These are phyloP conservation scores for Fusarium coffeatum DNA, from an alignment of 2,329 filamentous ascomycete genomes.

Conservation along the genomic window DNA sequence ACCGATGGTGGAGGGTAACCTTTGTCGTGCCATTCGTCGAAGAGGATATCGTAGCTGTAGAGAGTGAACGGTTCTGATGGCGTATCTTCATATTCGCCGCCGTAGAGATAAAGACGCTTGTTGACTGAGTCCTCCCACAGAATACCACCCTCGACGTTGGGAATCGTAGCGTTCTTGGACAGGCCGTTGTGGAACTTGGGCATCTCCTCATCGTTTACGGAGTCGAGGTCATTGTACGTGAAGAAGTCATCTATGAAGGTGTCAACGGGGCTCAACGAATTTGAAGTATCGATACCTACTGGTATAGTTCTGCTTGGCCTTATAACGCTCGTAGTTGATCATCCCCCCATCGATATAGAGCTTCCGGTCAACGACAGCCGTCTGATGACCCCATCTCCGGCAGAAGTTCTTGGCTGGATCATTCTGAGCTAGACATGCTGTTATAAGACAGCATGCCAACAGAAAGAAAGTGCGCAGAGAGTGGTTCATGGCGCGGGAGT, in stretches of 20 bases:
- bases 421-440: background rate
- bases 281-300: background rate
- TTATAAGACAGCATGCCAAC: background rate
- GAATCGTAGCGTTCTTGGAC: conserved; percentile 12
- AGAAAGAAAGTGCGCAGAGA: background rate
- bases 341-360: conserved; percentile 7
- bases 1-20: background rate
- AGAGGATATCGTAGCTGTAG: conserved; percentile 15
- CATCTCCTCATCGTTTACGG: background rate
- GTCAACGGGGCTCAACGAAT: background rate
- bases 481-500: background rate
- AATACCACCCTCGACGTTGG: conserved; percentile 7
- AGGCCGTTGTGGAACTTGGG: background rate
- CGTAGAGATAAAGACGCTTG: conserved; percentile 11
- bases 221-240: conserved; percentile 1
- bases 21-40: background rate
- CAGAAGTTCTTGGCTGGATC: conserved; percentile 4
- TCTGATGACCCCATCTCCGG: conserved; percentile 7
- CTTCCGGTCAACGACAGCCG: conserved; percentile 5
- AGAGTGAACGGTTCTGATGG: background rate
- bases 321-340: conserved; percentile 8
- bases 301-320: background rate
- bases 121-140: conserved; percentile 15
- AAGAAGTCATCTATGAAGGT: background rate
- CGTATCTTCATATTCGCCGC: background rate